Base-by-base conservation (phyloP, 495 filamentous ascomycete genomes). In the Trichocladium antarcticum region DNA sequence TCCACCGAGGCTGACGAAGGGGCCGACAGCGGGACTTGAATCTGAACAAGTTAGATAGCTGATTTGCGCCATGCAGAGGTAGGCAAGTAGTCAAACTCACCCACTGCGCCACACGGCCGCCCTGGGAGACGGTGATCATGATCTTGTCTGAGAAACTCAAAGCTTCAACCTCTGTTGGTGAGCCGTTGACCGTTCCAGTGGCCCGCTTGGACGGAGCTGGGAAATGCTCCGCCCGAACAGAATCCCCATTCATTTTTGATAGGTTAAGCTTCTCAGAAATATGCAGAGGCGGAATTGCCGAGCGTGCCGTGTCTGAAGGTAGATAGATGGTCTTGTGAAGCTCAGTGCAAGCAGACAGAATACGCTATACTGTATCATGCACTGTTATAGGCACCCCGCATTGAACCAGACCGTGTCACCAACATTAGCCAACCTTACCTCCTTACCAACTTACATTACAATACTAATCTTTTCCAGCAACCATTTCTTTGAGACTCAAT, bases 111-210 rank as follows among this genome's bases (percentile, higher is more conserved):
- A 96, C 69, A 54, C 85, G 76, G 35, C 90, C 92, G 49, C 78
- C 76, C 64, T 95, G 90, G 3, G 85, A 85, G 49, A 98, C 76
- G 0, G 88, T 95, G 37, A 98, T 67, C 59, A 98, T 70, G 62
- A 98, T 93, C 64, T 87, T 94, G 72, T 98, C 92, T 10, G 83
- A 79, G 69, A 97, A 96, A 56, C 69, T 77, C 31, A 85, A 67
- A 6, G 69, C 73, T 42, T 77, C 80, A 38, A 85, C 80, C 55
- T 87, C 80, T 4, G 92, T 98, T 14, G 72, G 64, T 35, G 82
- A 65, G 9, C 80, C 82, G 54, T 81, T 75, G 32, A 95, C 74
- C 24, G 70, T 53, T 17, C 83, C 81, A 10, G 77, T 72, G 16
- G 75, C 75, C 48, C 78, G 75, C 57, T 83, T 89, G 1, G 81